phyloP scores from a whole-genome alignment of 768 basidiomycete genomes.

The Boletus sensibilis region DNA sequence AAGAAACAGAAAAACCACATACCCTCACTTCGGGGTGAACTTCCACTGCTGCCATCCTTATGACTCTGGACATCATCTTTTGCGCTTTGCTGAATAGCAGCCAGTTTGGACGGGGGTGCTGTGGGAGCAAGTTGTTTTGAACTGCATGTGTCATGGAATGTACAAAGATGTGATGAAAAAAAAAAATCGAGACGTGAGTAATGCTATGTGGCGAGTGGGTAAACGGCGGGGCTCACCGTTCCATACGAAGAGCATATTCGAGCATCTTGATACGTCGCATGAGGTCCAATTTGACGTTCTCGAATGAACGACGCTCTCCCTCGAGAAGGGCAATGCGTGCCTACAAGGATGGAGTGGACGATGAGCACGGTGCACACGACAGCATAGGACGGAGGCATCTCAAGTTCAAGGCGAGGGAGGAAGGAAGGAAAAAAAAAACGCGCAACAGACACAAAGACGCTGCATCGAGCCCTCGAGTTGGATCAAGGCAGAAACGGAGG shows the following conservation, averaged over 20 bases:
- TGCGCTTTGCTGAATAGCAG: slow-evolving; percentile 56
- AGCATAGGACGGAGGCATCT: neutral
- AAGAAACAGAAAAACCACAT: slow-evolving; percentile 5
- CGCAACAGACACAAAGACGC: neutral
- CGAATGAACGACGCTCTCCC: slow-evolving; percentile 94
- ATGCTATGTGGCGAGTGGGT: slow-evolving; percentile 1
- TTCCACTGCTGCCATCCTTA: slow-evolving; percentile 76
- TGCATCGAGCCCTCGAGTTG: neutral
- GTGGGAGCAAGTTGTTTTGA: slow-evolving; percentile 71
- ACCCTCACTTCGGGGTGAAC: slow-evolving; percentile 88
- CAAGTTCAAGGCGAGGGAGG: neutral
- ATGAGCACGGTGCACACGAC: slow-evolving; percentile 9
- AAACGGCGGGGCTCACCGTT: slow-evolving; percentile 63
- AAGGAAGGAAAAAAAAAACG: neutral
- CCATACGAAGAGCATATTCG: slow-evolving; percentile 94
- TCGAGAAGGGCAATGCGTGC: slow-evolving; percentile 96
- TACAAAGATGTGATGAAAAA: slow-evolving; percentile 36
- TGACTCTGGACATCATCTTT: slow-evolving; percentile 74
- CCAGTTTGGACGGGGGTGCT: slow-evolving; percentile 65
- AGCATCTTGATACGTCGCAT: slow-evolving; percentile 99
- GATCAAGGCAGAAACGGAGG: neutral
- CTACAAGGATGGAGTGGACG: slow-evolving; percentile 40
- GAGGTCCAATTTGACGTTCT: slow-evolving; percentile 94
- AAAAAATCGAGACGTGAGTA: slow-evolving; percentile 10
- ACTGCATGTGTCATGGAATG: slow-evolving; percentile 37